A percentile compares a stretch with the other conserved stretches of the same genome.
Conservation (phyloP, 208 protist genomes). For the Giardia duodenalis region DNA sequence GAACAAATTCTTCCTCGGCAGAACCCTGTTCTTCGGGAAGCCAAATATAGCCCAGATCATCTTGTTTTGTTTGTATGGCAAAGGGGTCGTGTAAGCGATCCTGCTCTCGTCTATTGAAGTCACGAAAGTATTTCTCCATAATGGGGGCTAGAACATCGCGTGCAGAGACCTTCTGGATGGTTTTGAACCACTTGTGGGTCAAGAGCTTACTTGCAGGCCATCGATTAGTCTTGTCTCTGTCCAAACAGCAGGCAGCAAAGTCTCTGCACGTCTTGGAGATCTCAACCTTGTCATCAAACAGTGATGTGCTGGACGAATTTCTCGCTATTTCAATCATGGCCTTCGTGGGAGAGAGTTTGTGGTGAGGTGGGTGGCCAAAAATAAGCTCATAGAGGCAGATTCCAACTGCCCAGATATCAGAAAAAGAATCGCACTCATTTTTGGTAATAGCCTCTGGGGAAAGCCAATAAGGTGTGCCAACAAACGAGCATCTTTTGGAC, state of each 20-base stretch:
- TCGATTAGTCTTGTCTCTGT: not conserved
- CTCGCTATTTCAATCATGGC: not conserved
- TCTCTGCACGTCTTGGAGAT: not conserved
- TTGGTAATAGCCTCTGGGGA: constrained; percentile 74
- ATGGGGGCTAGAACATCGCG: not conserved
- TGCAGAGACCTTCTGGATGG: not conserved
- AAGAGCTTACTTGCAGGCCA: not conserved
- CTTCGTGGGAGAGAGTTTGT: not conserved
- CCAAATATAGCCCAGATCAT: not conserved
- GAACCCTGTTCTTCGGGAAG: too few species aligned
- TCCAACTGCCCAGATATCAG: constrained; percentile 52
- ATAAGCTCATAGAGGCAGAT: constrained; percentile 33
- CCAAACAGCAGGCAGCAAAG: not conserved
- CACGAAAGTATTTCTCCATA: not conserved
- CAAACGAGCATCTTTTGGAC: constrained; percentile 65
- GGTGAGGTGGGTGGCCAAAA: not conserved
- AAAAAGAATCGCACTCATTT: constrained; percentile 72
- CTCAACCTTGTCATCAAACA: not conserved
- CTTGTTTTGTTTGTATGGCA: not conserved
- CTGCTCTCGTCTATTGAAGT: not conserved
- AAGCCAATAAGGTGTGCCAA: constrained; percentile 80
- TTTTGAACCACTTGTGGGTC: not conserved
- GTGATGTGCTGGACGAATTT: not conserved
- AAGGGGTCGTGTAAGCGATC: not conserved
- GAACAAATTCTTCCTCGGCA: too few species aligned